Conservation (phyloP, 2,329 filamentous ascomycete genomes). For the Magnaporthiopsis incrustans region DNA sequence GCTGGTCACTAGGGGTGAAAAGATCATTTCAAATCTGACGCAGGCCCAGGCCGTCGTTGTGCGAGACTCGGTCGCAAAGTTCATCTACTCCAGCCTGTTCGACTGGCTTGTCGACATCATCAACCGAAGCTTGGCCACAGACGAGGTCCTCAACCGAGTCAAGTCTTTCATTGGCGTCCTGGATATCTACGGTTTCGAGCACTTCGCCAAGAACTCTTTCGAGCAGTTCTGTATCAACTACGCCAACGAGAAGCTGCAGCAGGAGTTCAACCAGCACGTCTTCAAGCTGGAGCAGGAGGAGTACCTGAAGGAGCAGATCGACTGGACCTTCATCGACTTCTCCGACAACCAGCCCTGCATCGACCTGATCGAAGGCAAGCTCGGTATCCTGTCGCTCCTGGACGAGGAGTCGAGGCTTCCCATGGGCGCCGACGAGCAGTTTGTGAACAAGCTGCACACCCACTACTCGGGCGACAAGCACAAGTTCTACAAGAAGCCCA, state of each 20-base stretch:
- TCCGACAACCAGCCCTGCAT: slow-evolving; percentile 99
- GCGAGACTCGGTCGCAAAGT: slow-evolving; percentile 95
- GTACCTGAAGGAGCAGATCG: slow-evolving; percentile 90
- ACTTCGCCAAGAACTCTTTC: slow-evolving; percentile 99
- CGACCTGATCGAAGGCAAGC: slow-evolving; percentile 92
- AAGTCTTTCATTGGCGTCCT: slow-evolving; percentile 93
- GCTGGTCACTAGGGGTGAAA: slow-evolving; percentile 89
- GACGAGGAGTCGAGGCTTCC: slow-evolving; percentile 95
- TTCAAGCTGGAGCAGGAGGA: slow-evolving; percentile 99
- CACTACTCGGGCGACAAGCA: slow-evolving; percentile 88
- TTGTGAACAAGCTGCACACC: slow-evolving; percentile 91
- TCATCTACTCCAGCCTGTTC: slow-evolving; percentile 95
- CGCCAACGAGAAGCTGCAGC: slow-evolving; percentile 97
- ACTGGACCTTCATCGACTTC: slow-evolving; percentile 99
- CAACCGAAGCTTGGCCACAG: slow-evolving; percentile 82
- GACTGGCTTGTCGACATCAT: slow-evolving; percentile 99
- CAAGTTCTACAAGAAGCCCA: slow-evolving; percentile 96
- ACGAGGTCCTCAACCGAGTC: slow-evolving; percentile 75
- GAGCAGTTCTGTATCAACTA: slow-evolving; percentile 99
- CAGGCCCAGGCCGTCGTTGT: slow-evolving; percentile 92
- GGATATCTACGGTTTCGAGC: slow-evolving; percentile 99
- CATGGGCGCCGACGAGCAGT: slow-evolving; percentile 96
- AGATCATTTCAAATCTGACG: slow-evolving; percentile 91
- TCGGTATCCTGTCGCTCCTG: slow-evolving; percentile 83
- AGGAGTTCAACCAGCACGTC: slow-evolving; percentile 98